Base-by-base conservation (phyloP, 1,284 basidiomycete species). In the Neonothopanus nambi region DNA sequence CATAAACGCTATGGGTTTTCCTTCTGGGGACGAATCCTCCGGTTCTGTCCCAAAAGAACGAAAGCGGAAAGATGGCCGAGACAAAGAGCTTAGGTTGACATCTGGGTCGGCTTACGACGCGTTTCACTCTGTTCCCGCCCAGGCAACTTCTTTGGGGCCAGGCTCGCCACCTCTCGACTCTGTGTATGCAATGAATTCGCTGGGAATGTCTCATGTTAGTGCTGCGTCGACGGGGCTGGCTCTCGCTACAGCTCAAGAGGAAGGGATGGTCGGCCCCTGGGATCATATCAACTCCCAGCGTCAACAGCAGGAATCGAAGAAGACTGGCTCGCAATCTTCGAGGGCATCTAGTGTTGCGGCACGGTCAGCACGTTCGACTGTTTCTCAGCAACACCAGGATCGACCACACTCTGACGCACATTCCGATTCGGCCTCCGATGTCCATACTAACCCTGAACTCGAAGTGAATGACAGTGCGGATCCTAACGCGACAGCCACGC, bases 61-160 rank as follows among this genome's bases (percentile, higher is more conserved):
- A 52, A 71, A 79, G 51, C 65, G 74, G 30, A 79, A 79, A 58
- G 51, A 57, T 33, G 28, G n/a, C 0, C 40, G 35, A 48, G 39
- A n/a, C 30, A 26, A 41, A 30, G 57, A 71, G 76, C 77, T 62
- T 56, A 74, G 39, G 72, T 71, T 39, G 17, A 38, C 48, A 36
- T 52, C 55, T 36, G 55, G 55, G 4, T 57, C 55, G 18, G 79
- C 85, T 3, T 91, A 82, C 64, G 89, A 91, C 61, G 85, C 87
- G 3, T 91, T 90, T 71, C 85, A 90, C 65, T 83, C 85, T 1
- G 79, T 87, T 1, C 75, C 81, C 18, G 62, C 77, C 23, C 70
- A 71, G 8, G 57, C 62, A 20, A 61, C 61, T 26, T 61, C 62
- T 23, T 56, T 63, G 20, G 57, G 56, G 21, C 62, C 65, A 8